A percentile compares a stretch with the other conserved stretches of the same genome.
Evolutionary conservation across 148 eudicot species (phyloP).

Genomic region (Camellia japonica): DNA sequence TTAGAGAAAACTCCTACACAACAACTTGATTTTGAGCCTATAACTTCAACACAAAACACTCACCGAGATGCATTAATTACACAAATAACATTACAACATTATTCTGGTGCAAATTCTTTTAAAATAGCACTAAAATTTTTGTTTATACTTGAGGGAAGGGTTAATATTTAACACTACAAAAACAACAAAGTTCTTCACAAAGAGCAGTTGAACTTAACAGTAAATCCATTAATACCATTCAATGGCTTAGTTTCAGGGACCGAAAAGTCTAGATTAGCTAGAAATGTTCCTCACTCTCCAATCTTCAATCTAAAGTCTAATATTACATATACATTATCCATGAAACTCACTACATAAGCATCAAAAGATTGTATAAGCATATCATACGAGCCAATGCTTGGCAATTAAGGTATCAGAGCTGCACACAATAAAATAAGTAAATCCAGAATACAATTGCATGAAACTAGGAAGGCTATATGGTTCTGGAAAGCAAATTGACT

Average conservation of each 20-base stretch:
- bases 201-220: too few species aligned
- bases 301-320: background rate
- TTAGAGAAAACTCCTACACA: too few species aligned
- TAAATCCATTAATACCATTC: background rate
- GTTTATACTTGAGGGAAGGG: background rate
- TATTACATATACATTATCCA: background rate
- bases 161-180: background rate
- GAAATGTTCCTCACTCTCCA: background rate
- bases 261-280: background rate
- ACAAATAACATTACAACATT: too few species aligned
- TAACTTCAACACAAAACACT: too few species aligned
- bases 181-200: background rate
- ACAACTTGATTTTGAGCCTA: too few species aligned
- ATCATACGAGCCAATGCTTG: background rate
- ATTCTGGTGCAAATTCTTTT: too few species aligned
- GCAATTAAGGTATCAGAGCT: background rate
- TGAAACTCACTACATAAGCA: constrained; percentile 7
- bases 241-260: background rate
- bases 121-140: too few species aligned
- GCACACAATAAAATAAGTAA: background rate
- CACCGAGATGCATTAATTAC: too few species aligned
- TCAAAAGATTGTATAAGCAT: background rate
- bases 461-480: background rate
- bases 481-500: background rate
- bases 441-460: background rate